Conservation (phyloP, 192 early-diverging fungal species). For the Backusella tuberculispora region DNA sequence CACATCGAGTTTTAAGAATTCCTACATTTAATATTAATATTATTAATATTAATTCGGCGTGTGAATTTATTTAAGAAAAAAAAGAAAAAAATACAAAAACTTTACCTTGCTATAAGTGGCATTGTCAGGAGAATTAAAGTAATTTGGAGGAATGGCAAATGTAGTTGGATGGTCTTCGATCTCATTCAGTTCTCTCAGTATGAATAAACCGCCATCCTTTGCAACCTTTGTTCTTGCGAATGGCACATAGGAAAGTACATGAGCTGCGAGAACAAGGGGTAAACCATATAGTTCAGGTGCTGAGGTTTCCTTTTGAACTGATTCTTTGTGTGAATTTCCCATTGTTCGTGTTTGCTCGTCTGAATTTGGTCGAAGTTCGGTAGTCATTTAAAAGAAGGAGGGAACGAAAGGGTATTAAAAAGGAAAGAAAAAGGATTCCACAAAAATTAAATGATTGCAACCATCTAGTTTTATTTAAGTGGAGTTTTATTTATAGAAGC, state of each 20-base stretch:
- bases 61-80: not conserved
- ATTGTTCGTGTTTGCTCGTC: no score
- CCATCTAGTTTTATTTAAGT: no score
- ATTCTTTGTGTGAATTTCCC: no score
- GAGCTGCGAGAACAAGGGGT: conserved; percentile 35
- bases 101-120: not conserved
- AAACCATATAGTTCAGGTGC: conserved; percentile 45
- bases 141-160: conserved; percentile 39
- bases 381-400: no score
- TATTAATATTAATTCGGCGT: not conserved
- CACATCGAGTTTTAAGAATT: not conserved
- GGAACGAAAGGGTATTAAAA: no score
- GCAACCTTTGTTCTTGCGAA: conserved; percentile 32
- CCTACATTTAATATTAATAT: not conserved
- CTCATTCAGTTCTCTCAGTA: conserved; percentile 33
- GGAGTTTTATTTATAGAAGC: no score
- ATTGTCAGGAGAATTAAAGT: conserved; percentile 16
- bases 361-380: no score
- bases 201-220: conserved; percentile 35
- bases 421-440: no score
- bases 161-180: conserved; percentile 40
- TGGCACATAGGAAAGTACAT: conserved; percentile 41
- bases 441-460: no score
- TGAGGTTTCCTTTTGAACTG: not conserved
- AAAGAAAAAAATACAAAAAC: not conserved